Conservation (phyloP, 768 basidiomycete species). For the Tulasnella sp. region DNA sequence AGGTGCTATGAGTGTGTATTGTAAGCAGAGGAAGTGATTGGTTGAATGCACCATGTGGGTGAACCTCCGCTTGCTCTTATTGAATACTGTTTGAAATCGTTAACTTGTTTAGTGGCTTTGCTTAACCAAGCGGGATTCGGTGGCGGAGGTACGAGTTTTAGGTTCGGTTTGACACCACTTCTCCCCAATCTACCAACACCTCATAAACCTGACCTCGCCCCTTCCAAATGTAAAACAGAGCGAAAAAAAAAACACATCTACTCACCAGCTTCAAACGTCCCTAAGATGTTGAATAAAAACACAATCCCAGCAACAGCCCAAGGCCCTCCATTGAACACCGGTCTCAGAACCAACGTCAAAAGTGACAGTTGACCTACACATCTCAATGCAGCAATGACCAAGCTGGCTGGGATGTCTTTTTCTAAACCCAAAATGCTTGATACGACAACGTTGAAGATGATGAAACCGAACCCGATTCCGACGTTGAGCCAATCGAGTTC, state of each 20-base stretch:
- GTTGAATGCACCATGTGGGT: conserved; percentile 54
- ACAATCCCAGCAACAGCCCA: conserved; percentile 66
- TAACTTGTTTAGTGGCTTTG: too few relatives aligned
- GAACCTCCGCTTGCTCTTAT: conserved; percentile 69
- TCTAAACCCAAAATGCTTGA: conserved; percentile 60
- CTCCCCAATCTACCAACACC: too few relatives aligned
- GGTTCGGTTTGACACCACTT: too few relatives aligned
- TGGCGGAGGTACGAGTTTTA: too few relatives aligned
- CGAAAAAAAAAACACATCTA: too few relatives aligned
- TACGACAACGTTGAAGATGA: conserved; percentile 60
- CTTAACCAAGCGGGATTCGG: too few relatives aligned
- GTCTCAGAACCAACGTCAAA: conserved; percentile 60
- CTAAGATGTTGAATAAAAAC: conserved; percentile 68
- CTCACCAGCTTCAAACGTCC: conserved; percentile 68
- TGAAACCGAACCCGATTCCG: conserved; percentile 62
- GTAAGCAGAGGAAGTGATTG: neutral
- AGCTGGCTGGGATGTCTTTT: conserved; percentile 46
- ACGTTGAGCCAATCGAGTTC: conserved; percentile 58
- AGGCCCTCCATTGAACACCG: conserved; percentile 66
- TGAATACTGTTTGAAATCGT: conserved; percentile 46
- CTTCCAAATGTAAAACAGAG: too few relatives aligned
- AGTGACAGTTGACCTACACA: conserved; percentile 72
- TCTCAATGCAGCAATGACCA: conserved; percentile 60
- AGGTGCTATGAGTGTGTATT: neutral
- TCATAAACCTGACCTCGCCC: too few relatives aligned